phyloP scores from a whole-genome alignment of 75 land plant genomes.

The Adiantum capillusveneris region DNA sequence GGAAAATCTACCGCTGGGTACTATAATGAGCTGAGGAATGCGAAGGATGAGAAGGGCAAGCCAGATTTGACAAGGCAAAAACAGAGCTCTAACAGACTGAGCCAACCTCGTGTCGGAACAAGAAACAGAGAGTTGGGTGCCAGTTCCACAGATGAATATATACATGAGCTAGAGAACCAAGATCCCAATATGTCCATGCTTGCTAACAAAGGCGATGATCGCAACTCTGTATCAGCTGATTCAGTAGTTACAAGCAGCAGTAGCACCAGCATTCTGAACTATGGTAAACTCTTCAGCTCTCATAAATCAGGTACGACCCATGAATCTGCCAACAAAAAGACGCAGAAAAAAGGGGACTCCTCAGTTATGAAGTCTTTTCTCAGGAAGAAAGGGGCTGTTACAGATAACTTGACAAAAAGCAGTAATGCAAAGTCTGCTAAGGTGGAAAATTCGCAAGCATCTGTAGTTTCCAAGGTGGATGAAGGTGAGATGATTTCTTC shows the following conservation, averaged over 20 bases:
- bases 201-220: too few species aligned
- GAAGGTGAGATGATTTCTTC: too few species aligned
- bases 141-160: too few species aligned
- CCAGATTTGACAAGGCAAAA: neutral
- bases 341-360: constrained; percentile 3
- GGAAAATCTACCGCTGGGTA: neutral
- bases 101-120: neutral
- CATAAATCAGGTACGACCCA: neutral
- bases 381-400: neutral
- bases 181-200: too few species aligned
- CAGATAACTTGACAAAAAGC: neutral
- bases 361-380: neutral
- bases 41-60: neutral
- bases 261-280: neutral
- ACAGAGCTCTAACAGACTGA: neutral
- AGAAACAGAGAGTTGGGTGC: too few species aligned
- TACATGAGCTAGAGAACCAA: too few species aligned
- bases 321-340: neutral
- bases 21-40: neutral
- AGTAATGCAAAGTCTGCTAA: neutral
- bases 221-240: too few species aligned
- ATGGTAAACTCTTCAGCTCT: neutral
- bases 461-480: too few species aligned
- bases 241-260: neutral
- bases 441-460: neutral